A percentile compares a stretch with the other conserved stretches of the same genome.
Conservation (phyloP, 164 flowering plant species). For the Nymphaea thermarum region DNA sequence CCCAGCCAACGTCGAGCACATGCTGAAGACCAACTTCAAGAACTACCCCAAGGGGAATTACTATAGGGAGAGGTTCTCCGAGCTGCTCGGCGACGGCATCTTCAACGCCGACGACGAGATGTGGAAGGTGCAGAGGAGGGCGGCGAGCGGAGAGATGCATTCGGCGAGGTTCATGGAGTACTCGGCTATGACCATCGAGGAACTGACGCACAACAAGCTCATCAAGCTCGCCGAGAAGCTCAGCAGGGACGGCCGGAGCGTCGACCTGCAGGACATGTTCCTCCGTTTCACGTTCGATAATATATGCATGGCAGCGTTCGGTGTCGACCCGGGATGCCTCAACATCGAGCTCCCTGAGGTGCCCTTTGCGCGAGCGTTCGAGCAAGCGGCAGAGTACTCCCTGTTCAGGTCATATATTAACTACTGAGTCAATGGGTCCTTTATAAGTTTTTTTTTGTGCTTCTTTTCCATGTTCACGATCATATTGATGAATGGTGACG, state of each 20-base stretch:
- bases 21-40: slow-evolving; percentile 57
- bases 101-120: slow-evolving; percentile 56
- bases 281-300: slow-evolving; percentile 64
- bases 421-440: too few species aligned
- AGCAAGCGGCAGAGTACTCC: slow-evolving; percentile 42
- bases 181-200: slow-evolving; percentile 23
- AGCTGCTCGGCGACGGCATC: slow-evolving; percentile 68
- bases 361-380: slow-evolving; percentile 63
- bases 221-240: slow-evolving; percentile 22
- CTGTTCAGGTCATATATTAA: slow-evolving; percentile 6
- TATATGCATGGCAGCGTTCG: slow-evolving; percentile 49
- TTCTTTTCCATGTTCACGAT: too few species aligned
- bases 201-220: slow-evolving; percentile 38
- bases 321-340: slow-evolving; percentile 50
- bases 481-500: too few species aligned
- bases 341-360: slow-evolving; percentile 29
- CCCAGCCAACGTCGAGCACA: slow-evolving; percentile 52
- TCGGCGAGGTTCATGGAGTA: slow-evolving; percentile 30
- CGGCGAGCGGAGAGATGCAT: slow-evolving; percentile 50
- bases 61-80: slow-evolving; percentile 42
- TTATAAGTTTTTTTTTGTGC: too few species aligned
- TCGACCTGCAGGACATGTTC: slow-evolving; percentile 58
- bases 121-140: slow-evolving; percentile 52
- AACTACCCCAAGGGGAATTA: slow-evolving; percentile 75
- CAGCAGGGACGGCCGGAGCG: slow-evolving; percentile 7